Base-by-base conservation (phyloP, 495 filamentous ascomycete genomes). In the Evansstolkia leycettana region DNA sequence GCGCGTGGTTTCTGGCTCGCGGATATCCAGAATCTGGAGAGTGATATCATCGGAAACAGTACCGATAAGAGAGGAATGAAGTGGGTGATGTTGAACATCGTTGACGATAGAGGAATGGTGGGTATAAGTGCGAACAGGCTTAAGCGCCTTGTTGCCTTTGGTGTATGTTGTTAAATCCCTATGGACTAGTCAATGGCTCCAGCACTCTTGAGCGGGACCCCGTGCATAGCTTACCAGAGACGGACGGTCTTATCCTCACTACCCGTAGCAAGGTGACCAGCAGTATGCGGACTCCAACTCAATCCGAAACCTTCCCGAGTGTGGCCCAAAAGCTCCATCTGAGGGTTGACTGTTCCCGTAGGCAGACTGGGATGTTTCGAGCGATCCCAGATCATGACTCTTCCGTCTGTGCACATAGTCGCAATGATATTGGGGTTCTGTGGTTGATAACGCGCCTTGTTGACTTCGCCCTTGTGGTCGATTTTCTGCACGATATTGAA, bases 401-500 rank as follows among this genome's bases (percentile, higher is more conserved):
- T 77, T 27, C 82, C 82, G 56, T 95, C 86, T 8, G 80, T 75
- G 17, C 84, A 84, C 70, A 95, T 81, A 1, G 92, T 94, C 12
- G 90, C 92, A 45, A 99, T 94, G 35, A 99, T 75, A 46, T 99
- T 83, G 6, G 90, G 90, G 45, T 99, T 99, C 55, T 96, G 89
- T 10, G 90, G 92, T 58, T 92, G 86, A 56, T 96, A 95, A 39
- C 92, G 76, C 1, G 92, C 92, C 58, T 96, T 99, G 67, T 99
- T 99, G 48, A 99, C 86, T 54, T 99, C 92, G 20, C 83, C 84
- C 15, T 85, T 84, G 56, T 99, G 92, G 45, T 93, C 82, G 51
- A 99, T 96, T 58, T 84, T 90, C 58, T 99, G 92, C 20, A 84
- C 76, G 46, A 96, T 81, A 31, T 78, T 79, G 65, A 94, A 89